Evolutionary conservation across 2,329 filamentous ascomycete species (phyloP), one percentile per base, ranked within the genome.

Genomic region (Parastagonospora avenae): DNA sequence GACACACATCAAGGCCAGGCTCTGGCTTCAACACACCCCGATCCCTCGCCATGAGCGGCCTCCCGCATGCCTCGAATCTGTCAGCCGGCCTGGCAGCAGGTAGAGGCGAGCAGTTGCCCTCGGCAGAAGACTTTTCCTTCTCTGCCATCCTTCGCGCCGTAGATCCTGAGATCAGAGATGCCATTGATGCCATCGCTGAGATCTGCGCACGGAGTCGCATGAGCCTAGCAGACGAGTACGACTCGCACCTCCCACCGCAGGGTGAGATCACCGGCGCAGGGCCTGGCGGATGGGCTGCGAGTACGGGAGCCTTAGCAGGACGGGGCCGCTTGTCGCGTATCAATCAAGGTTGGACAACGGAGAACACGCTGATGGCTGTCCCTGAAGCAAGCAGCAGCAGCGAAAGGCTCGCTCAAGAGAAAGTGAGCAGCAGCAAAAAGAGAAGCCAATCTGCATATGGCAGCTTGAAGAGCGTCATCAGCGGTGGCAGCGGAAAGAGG

Each of bases 181-280:
- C 83, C 8, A 77, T 87, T 46, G 81, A 86, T 62, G 81, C 82
- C 12, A 86, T 87, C 58, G 83, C 84, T 19, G 82, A 85, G 60
- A 85, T 87, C 52, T 85, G 82, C 58, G 84, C 84, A 3, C 77
- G 82, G 52, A 86, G 82, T 67, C 80, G 80, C 57, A 73, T 85
- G 63, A 85, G 83, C 59, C 71, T 87, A 52, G 83, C 84, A 8
- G 83, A 86, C 61, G 83, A 86, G 64, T 85, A 87, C 64, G 80
- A 79, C 30, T 82, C 83, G 37, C 84, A 87, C 67, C 77, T 85
- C 31, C 84, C 84, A 16, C 84, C 84, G 0, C 74, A 85, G 47
- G 83, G 83, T 33, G 83, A 85, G 65, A 84, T 86, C 55, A 71
- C 67, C 10, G 59, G 58, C 8, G 49, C 61, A 1, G 64, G 65